These are phyloP conservation scores for Fraxinus sp. DNA, from an alignment of 305 asterid species.

Conservation along the genomic window DNA sequence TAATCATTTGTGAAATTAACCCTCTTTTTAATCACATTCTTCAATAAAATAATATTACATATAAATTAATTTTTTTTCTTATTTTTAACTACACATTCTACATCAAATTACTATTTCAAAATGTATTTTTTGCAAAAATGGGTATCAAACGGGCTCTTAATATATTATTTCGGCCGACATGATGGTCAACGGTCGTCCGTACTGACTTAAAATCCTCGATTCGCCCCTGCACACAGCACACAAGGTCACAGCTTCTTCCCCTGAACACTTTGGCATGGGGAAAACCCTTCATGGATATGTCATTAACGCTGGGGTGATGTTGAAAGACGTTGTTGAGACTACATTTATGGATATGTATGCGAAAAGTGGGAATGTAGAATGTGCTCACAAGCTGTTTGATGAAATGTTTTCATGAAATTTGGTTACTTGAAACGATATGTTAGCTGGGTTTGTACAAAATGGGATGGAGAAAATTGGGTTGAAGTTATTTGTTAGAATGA, in stretches of 20 bases:
- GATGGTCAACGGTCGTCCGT: too few relatives aligned
- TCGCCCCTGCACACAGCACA: too few relatives aligned
- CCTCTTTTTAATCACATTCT: too few relatives aligned
- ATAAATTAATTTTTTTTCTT: too few relatives aligned
- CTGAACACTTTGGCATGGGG: conserved; percentile 29
- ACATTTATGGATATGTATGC: conserved; percentile 33
- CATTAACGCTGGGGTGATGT: conserved; percentile 21
- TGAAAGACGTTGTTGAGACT: conserved; percentile 26
- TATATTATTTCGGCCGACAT: too few relatives aligned
- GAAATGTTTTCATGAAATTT: conserved; percentile 36
- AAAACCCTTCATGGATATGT: conserved; percentile 27
- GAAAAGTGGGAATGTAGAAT: conserved; percentile 24
- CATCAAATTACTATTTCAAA: too few relatives aligned
- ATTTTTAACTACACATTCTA: too few relatives aligned
- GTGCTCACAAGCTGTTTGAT: conserved; percentile 16
- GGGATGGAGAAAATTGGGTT: conserved; percentile 25
- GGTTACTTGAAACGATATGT: conserved; percentile 40
- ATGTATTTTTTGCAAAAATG: too few relatives aligned
- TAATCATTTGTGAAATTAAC: too few relatives aligned
- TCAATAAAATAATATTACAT: too few relatives aligned
- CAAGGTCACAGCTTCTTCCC: conserved; percentile 32
- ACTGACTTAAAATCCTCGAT: too few relatives aligned
- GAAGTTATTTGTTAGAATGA: conserved; percentile 32
- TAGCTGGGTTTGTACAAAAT: conserved; percentile 34
- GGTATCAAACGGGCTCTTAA: too few relatives aligned